Percentiles rank a stretch among this genome's conserved stretches.
Evolutionary conservation across 306 rosid genomes (phyloP).

Genomic region (Alnus rubra): DNA sequence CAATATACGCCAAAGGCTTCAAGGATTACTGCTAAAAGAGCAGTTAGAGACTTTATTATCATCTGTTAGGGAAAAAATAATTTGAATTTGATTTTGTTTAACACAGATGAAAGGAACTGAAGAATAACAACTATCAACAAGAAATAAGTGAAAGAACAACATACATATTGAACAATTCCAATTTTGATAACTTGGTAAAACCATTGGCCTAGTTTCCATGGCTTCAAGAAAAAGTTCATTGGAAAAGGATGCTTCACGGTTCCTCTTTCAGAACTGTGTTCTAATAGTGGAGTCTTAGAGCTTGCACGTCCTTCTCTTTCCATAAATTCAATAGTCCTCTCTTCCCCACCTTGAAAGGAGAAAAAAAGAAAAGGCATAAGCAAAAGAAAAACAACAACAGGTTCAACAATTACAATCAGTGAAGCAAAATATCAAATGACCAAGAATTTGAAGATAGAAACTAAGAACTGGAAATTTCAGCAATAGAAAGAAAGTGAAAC

Average conservation of each 20-base stretch:
- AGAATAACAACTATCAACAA: constrained; percentile 12
- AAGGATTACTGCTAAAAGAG: constrained; percentile 80
- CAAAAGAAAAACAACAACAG: not conserved
- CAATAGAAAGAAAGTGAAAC: not conserved
- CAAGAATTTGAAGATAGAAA: not conserved
- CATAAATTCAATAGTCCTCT: constrained; percentile 85
- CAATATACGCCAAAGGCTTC: constrained; percentile 91
- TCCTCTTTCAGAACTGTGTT: constrained; percentile 56
- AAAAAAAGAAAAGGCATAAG: not conserved
- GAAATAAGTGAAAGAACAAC: constrained; percentile 37
- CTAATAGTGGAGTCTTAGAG: constrained; percentile 68
- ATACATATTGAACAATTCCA: constrained; percentile 99
- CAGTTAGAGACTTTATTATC: constrained; percentile 81
- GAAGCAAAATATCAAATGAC: not conserved
- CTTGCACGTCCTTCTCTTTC: constrained; percentile 80
- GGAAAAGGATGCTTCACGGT: constrained; percentile 86
- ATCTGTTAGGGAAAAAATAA: constrained; percentile 58
- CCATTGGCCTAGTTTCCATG: constrained; percentile 86
- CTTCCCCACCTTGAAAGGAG: constrained; percentile 78
- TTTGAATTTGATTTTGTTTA: constrained; percentile 21
- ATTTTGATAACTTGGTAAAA: constrained; percentile 91
- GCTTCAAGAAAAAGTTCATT: constrained; percentile 69
- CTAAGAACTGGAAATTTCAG: not conserved
- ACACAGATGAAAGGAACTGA: constrained; percentile 22
- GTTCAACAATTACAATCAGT: not conserved